Base-by-base conservation (phyloP, 2,329 filamentous ascomycete species). In the Diaporthe citrichinensis region DNA sequence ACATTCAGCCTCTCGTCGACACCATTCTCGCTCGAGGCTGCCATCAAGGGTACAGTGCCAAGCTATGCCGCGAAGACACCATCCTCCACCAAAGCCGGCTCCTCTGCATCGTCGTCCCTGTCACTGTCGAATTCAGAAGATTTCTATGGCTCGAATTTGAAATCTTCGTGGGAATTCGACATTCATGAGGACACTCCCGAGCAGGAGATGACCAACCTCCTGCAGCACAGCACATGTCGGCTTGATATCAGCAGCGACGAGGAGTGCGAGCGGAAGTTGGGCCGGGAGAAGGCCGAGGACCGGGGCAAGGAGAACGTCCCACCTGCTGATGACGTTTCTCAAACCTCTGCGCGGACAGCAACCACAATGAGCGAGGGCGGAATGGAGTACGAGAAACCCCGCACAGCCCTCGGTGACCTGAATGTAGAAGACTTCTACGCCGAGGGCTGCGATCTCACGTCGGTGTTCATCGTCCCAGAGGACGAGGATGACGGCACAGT, bases 291-390 rank as follows among this genome's bases (percentile, higher is more conserved):
- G 79, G 87, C 88, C 44, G 90, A 94, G 78, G 89, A 90, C 61
- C 88, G 91, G 44, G 94, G 95, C 81, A 99, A 99, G 88, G 96
- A 99, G 87, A 99, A 99, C 81, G 92, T 98, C 25, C 94, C 96
- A 6, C 96, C 96, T 2, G 82, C 85, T 3, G 90, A 91, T 73
- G 92, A 94, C 61, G 83, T 93, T 53, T 91, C 90, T 39, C 89
- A 93, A 80, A 92, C 90, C 0, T 85, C 86, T 23, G 79, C 80
- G 31, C 80, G 83, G 2, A 71, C 69, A 46, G 79, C 81, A n/a
- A 78, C 83, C 34, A 82, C 84, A n/a, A 78, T 82, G 12, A 78
- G 79, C 31, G 78, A 81, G 17, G 80, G 79, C 15, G 75, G 75
- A 75, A 92, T 92, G 87, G 82, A 90, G 25, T 86, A 93, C 34